Percentiles rank a stretch among this genome's conserved stretches.
Evolutionary conservation across 164 flowering plant species (phyloP).

Genomic region (Sextonia rubra): DNA sequence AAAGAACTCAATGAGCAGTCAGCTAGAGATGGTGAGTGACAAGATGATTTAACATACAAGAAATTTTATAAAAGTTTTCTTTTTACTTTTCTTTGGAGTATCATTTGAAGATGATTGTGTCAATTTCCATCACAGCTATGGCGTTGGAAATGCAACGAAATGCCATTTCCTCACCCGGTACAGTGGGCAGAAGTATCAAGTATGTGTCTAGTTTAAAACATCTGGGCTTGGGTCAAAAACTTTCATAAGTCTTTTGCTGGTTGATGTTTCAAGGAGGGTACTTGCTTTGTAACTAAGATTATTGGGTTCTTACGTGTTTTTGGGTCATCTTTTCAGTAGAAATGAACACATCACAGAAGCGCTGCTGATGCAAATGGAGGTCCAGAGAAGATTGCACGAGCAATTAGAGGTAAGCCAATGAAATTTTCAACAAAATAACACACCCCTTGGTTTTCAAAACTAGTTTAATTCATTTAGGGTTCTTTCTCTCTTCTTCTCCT

Average conservation of each 20-base stretch:
- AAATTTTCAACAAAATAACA: not conserved
- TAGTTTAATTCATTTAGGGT: not conserved
- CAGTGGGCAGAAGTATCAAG: conserved; percentile 77
- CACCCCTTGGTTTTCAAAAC: not conserved
- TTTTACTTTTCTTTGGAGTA: not conserved
- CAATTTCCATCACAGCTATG: conserved; percentile 34
- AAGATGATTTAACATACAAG: not conserved
- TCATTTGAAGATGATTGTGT: conserved; percentile 1
- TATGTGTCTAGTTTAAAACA: conserved; percentile 30
- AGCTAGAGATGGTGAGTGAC: conserved; percentile 69
- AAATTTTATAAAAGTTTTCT: not conserved
- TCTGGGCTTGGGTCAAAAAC: not conserved
- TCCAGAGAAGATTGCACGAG: conserved; percentile 91
- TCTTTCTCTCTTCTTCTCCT: not conserved
- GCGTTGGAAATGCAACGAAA: conserved; percentile 75
- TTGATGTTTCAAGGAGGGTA: not conserved
- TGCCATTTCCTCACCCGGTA: conserved; percentile 65
- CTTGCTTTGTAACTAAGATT: not conserved
- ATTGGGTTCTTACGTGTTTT: not conserved
- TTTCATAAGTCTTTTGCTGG: not conserved
- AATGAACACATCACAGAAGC: conserved; percentile 56
- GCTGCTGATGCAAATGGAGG: conserved; percentile 95
- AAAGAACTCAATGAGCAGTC: conserved; percentile 94
- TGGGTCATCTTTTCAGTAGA: conserved; percentile 21
- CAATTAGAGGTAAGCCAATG: conserved; percentile 71